Base-by-base conservation (phyloP, 2,329 filamentous ascomycete genomes). In the Simplicillium sp. region DNA sequence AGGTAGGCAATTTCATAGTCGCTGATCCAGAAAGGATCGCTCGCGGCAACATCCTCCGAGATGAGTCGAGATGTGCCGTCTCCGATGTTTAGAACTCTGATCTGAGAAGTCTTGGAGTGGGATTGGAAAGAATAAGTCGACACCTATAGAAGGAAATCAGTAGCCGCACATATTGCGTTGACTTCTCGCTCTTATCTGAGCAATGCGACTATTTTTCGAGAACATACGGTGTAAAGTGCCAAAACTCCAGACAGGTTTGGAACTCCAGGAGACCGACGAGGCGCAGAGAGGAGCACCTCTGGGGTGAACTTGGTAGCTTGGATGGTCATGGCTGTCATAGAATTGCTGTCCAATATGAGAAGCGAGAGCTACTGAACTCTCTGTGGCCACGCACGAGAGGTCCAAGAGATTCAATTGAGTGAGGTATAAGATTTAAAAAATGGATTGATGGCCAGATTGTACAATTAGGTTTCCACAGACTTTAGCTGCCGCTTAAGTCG, bases 121-220 rank as follows among this genome's bases (percentile, higher is more conserved):
- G 76, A 71, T 32, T 83, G 70, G 59, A 95, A 95, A 5, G 80
- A 89, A 60, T 94, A 95, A 2, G 81, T 78, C 1, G 83, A 85
- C 13, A 80, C 68, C 59, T 80, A 57, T 40, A 20, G 6, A 13
- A 6, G 31, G 13, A 33, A 7, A 7, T 25, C 9, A 25, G 20
- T 25, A 25, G 20, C 20, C 20, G 20, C n/a, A n/a, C n/a, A 6
- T 37, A 6, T 15, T n/a, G 29, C n/a, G 29, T 32, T 32, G n/a
- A n/a, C 29, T 16, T 34, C 12, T 34, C 32, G 5, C 32, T n/a
- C 32, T 16, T 5, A 14, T 34, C 39, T 18, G 29, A 13, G 20
- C 3, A 15, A 36, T 13, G 18, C 14, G 42, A 47, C 17, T 25
- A 11, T 7, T 18, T 38, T 11, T 16, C 11, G 13, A 14, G n/a